Percentiles rank a stretch among this genome's conserved stretches.
Evolutionary conservation across 768 basidiomycete genomes (phyloP).

Genomic region (Lentinula boryana): DNA sequence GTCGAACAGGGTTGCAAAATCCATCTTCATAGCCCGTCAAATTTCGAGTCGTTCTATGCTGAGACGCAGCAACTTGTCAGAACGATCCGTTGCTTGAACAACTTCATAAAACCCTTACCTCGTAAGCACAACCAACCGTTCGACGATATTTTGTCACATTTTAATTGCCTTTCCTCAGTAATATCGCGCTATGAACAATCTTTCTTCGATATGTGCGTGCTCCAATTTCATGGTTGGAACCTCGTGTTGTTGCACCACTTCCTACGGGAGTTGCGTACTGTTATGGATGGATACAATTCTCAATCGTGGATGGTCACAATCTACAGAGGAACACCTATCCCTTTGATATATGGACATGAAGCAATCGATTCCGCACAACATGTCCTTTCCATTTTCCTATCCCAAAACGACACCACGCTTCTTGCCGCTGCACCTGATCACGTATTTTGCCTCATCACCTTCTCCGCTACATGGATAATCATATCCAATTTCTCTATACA

Average conservation of each 20-base stretch:
- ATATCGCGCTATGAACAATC: constrained; percentile 34
- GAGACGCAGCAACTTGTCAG: constrained; percentile 24
- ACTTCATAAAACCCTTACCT: constrained; percentile 30
- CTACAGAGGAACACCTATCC: constrained; percentile 27
- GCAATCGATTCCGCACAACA: constrained; percentile 31
- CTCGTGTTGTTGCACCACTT: constrained; percentile 31
- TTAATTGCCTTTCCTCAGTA: constrained; percentile 27
- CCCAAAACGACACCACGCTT: constrained; percentile 24
- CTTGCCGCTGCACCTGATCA: constrained; percentile 35
- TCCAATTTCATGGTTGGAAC: constrained; percentile 34
- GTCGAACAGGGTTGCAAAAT: constrained; percentile 25
- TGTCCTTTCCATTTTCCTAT: constrained; percentile 27
- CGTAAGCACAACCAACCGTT: constrained; percentile 19
- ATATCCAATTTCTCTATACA: constrained; percentile 34
- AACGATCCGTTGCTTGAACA: constrained; percentile 29
- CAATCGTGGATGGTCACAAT: constrained; percentile 26
- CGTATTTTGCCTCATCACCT: constrained; percentile 33
- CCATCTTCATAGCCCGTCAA: constrained; percentile 18
- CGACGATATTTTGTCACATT: not conserved
- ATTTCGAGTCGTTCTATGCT: constrained; percentile 26
- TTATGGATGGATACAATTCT: constrained; percentile 18
- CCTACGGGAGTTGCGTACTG: constrained; percentile 16
- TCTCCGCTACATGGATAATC: constrained; percentile 37
- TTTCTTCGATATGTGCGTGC: constrained; percentile 32
- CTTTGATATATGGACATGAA: constrained; percentile 30